Base-by-base conservation (phyloP, 768 basidiomycete species). In the Gymnopilus dilepis region DNA sequence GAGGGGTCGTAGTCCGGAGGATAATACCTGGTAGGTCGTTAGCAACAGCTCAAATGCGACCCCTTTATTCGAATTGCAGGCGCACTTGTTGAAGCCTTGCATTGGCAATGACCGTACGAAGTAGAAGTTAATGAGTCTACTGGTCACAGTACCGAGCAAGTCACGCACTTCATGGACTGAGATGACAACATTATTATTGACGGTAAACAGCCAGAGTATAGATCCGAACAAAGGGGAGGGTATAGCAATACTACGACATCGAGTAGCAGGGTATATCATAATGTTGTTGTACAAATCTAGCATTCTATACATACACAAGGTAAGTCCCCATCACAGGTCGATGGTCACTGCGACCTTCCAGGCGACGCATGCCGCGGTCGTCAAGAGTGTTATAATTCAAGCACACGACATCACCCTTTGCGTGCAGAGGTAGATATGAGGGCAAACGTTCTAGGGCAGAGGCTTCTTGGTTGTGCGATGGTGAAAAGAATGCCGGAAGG, bases 271-370 rank as follows among this genome's bases (percentile, higher is more conserved):
- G 42, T 28, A 37, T 58, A 48, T 50, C 28, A 28, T 30, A n/a
- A 47, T 55, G n/a, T 40, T 22, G 34, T 9, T 17, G 11, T 31
- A 52, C 26, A 52, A 43, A 24, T 30, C 21, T 4, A 42, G 22
- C 45, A 19, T 28, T 54, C 58, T 62, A 89, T 31, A 91, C 65
- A 74, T 89, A 92, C 53, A 91, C 78, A 41, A 84, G 85, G 69
- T 91, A 94, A 22, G 84, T 84, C 58, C 91, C 91, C 62, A 92
- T 85, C n/a, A 95, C 92, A 0, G 93, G 93, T 37, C 93, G 77
- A 70, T 95, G 93, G 72, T 95, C 93, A 65, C 89, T 91, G 42
- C 89, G 82, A 15, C 90, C 93, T 72, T 91, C 89, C 57, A 96
- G 72, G 59, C 83, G 79, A 40, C 86, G 81, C 89, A 96, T 94